Evolutionary conservation across 768 basidiomycete genomes (phyloP), one percentile per base, ranked within the genome.

Genomic region (Rhodotorula diobovata): DNA sequence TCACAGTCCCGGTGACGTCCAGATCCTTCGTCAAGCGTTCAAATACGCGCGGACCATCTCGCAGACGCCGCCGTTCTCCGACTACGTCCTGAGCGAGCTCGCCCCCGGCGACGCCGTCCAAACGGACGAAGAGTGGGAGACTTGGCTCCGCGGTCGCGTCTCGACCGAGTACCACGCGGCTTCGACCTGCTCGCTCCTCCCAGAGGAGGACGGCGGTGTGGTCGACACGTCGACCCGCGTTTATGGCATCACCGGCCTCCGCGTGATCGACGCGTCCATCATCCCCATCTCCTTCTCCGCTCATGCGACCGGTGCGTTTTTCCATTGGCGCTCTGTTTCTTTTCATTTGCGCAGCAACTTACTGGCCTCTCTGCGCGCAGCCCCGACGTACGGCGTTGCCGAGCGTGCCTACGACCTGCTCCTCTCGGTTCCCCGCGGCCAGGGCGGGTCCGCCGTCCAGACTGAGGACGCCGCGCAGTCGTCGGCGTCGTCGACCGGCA

Each of bases 241-340:
- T 3, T 82, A 85, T 71, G 84, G 84, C 28, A 79, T 83, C 25
- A 61, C 67, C 43, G 82, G 83, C 66, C 76, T 86, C 41, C 79
- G 84, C 57, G 81, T 83, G 46, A 76, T 79, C n/a, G 83, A 83
- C 67, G 73, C 70, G 76, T 76, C 76, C 4, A 71, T 76, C 53
- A 71, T 78, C 32, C 77, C 77, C 1, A 23, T 78, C 35, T 53
- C 63, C 0, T 30, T 70, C 57, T 34, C 64, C 35, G 66, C 70
- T 0, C 76, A 78, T 68, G 41, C 73, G 12, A 43, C 41, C 72
- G 66, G 23, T 46, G 64, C 73, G 83, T 32, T 81, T 81, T 60
- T 43, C 79, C 84, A 72, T 82, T 84, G n/a, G n/a, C n/a, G 32
- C 30, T 61, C 50, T 10, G 21, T 10, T 21, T n/a, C 32, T 37